phyloP scores from a whole-genome alignment of 441 rosid species.

The Theobroma grandiflorum region DNA sequence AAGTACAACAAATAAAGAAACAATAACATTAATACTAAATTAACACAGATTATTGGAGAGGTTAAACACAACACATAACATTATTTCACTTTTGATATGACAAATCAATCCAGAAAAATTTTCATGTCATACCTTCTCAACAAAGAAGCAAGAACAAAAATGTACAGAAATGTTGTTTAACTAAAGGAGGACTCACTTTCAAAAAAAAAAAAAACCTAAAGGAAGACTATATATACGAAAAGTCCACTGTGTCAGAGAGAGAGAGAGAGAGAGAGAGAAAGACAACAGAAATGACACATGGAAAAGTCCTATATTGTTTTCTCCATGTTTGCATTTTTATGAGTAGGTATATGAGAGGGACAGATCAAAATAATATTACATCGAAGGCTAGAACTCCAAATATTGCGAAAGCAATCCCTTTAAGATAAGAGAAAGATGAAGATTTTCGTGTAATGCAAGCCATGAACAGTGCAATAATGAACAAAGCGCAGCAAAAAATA shows the following conservation, averaged over 20 bases:
- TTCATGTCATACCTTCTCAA: not conserved
- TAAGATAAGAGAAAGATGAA: not conserved
- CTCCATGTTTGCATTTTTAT: too few relatives aligned
- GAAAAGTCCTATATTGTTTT: not conserved
- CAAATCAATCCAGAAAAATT: not conserved
- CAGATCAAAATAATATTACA: not conserved
- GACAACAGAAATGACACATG: not conserved
- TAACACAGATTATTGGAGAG: not conserved
- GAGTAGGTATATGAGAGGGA: not conserved
- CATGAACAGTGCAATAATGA: not conserved
- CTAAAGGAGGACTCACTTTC: not conserved
- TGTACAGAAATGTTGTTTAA: not conserved
- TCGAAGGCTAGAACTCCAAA: not conserved
- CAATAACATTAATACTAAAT: not conserved
- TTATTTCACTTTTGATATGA: not conserved
- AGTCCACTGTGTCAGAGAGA: not conserved
- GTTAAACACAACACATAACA: not conserved
- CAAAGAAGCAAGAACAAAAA: not conserved
- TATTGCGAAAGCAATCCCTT: not conserved
- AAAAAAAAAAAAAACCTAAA: too few relatives aligned
- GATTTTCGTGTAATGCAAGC: conserved; percentile 24
- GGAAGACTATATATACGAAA: not conserved
- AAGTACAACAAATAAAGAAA: not conserved
- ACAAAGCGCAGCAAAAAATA: not conserved
- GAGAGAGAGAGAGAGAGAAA: not conserved